Evolutionary conservation across 768 basidiomycete species (phyloP), one percentile per base, ranked within the genome.

Genomic region (Rhodotorula babjevae): DNA sequence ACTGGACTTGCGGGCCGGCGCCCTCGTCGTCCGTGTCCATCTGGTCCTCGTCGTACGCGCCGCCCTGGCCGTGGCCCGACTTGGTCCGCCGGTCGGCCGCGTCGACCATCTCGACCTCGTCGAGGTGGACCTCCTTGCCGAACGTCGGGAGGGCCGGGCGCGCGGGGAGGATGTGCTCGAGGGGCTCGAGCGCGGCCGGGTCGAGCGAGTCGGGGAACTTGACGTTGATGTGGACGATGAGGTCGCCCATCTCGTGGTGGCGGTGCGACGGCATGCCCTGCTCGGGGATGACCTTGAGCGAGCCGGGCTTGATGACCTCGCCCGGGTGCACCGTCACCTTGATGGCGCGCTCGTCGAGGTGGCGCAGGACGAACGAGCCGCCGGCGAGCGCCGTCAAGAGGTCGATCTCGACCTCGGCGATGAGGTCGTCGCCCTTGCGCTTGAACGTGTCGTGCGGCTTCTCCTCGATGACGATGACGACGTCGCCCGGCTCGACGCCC

Each of bases 211-310:
- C 91, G 50, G 96, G 96, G 87, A 98, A 99, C 69, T 85, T 87
- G 79, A 99, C 91, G 73, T 85, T 84, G 77, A 98, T 83, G 79
- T 88, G 90, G 82, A 99, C 85, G 80, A 87, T 93, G 71, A 99
- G 86, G 82, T 98, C 93, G 52, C 96, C 96, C 53, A 88, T 87
- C 80, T 99, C 93, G 83, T 98, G 96, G 82, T 98, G 95, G 72
- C 96, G 88, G 81, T 91, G 91, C 63, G 96, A 97, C 21, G 95
- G 96, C 96, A 99, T 99, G 73, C 96, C 96, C 83, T 98, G 94
- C 10, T 90, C 91, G 61, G 86, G 86, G 77, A 99, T 89, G 75
- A 94, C 89, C 83, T 96, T 97, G 79, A 93, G 79, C 57, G 90
- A 89, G 72, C 90, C 95, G 77, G 95, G 88, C 83, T 95, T 94